These are phyloP conservation scores for Maudiozyma pseudohumilis DNA, from an alignment of 805 yeast species.

Conservation along the genomic window DNA sequence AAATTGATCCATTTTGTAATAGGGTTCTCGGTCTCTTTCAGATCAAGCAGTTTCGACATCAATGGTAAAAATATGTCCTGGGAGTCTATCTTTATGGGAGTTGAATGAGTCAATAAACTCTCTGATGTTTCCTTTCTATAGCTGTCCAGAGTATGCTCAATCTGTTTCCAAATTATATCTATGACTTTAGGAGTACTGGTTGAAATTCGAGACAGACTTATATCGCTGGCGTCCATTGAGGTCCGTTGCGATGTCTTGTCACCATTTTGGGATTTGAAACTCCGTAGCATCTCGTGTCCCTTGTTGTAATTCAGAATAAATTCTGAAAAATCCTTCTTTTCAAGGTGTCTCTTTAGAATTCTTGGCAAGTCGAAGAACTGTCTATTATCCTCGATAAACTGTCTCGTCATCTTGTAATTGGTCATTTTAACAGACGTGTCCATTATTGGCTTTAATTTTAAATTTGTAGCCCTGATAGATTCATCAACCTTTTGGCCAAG, in stretches of 20 bases:
- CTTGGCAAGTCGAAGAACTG: conserved; percentile 50
- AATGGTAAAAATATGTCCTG: conserved; percentile 32
- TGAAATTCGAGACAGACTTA: conserved; percentile 18
- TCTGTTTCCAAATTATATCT: conserved; percentile 46
- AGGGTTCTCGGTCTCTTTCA: conserved; percentile 58
- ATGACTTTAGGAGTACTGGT: conserved; percentile 28
- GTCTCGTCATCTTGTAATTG: conserved; percentile 40
- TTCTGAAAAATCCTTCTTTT: conserved; percentile 45
- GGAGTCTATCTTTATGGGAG: conserved; percentile 10
- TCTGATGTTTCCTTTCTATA: conserved; percentile 50
- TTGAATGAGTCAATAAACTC: conserved; percentile 27
- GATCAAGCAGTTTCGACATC: conserved; percentile 48
- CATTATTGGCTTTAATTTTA: conserved; percentile 50
- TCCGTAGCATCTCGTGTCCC: conserved; percentile 31
- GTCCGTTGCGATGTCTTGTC: not conserved
- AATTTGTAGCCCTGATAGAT: conserved; percentile 43
- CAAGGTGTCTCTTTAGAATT: conserved; percentile 34
- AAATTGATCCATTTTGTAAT: conserved; percentile 50
- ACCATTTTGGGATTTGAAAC: conserved; percentile 6
- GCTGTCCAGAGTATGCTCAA: conserved; percentile 41
- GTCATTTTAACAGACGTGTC: conserved; percentile 40
- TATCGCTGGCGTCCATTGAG: conserved; percentile 14
- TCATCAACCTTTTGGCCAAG: conserved; percentile 36
- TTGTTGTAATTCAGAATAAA: conserved; percentile 47
- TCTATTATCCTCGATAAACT: conserved; percentile 43